These are phyloP conservation scores for Echeveria elegans DNA, from an alignment of 164 flowering plant species.

Conservation along the genomic window DNA sequence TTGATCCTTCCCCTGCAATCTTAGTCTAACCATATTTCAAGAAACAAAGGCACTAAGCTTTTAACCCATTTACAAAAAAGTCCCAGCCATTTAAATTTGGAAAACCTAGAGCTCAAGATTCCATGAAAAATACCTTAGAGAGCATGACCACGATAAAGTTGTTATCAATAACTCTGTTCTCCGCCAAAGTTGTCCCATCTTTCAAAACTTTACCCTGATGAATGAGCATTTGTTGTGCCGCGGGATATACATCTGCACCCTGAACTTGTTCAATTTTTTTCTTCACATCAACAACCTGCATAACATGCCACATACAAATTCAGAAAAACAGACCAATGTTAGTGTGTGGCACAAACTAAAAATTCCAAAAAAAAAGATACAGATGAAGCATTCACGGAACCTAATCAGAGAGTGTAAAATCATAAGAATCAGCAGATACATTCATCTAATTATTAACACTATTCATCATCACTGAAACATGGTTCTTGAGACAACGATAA, in stretches of 20 bases:
- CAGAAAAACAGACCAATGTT: no score
- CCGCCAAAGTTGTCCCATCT: constrained; percentile 47
- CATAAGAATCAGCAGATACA: no score
- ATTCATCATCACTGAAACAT: no score
- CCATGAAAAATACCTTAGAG: constrained; percentile 43
- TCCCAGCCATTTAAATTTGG: background rate
- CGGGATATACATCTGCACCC: constrained; percentile 47
- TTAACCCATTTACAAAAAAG: no score
- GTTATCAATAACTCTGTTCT: constrained; percentile 46
- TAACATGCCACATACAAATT: constrained; percentile 14
- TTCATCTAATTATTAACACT: no score
- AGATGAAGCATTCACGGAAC: no score
- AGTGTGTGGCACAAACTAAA: no score
- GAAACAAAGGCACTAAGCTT: background rate
- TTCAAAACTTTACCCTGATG: constrained; percentile 57
- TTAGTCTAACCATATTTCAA: constrained; percentile 1
- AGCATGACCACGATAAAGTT: constrained; percentile 56
- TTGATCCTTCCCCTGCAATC: constrained; percentile 25
- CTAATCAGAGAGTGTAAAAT: no score
- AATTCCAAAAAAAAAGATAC: no score
- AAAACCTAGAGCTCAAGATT: background rate
- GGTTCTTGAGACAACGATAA: no score
- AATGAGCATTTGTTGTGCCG: constrained; percentile 55
- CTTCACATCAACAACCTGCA: constrained; percentile 56
- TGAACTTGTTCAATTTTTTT: constrained; percentile 43